Conservation (phyloP, 768 basidiomycete genomes). For the Suillus cothurnatus region DNA sequence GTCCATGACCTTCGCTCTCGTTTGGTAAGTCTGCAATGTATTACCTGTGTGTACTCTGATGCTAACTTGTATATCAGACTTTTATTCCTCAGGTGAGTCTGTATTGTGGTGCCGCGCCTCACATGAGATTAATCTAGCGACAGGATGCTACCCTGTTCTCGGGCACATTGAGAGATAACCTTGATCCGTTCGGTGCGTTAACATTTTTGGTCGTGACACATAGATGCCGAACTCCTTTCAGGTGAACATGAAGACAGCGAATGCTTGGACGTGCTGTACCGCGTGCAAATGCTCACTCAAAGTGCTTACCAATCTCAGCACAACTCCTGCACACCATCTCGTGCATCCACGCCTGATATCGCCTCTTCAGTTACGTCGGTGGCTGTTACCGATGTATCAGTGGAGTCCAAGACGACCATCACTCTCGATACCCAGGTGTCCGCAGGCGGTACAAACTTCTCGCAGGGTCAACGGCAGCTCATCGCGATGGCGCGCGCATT, state of each 20-base stretch:
- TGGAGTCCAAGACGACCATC: constrained; percentile 56
- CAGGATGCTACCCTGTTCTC: constrained; percentile 77
- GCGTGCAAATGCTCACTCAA: constrained; percentile 75
- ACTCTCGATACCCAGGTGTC: constrained; percentile 80
- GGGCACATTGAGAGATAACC: constrained; percentile 72
- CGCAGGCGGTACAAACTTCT: constrained; percentile 88
- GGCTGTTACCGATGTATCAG: constrained; percentile 45
- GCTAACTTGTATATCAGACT: constrained; percentile 45
- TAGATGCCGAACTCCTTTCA: constrained; percentile 24
- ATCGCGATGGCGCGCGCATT: constrained; percentile 86
- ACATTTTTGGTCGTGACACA: neutral
- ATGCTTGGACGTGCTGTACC: constrained; percentile 76
- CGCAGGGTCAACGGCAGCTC: constrained; percentile 87
- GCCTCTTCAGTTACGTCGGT: constrained; percentile 45
- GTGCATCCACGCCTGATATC: constrained; percentile 44
- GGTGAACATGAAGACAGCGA: constrained; percentile 80
- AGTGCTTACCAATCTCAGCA: constrained; percentile 49
- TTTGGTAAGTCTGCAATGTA: constrained; percentile 47
- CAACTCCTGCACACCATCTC: constrained; percentile 51
- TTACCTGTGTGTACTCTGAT: constrained; percentile 8
- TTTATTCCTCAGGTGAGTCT: constrained; percentile 63
- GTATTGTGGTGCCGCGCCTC: neutral
- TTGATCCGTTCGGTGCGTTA: constrained; percentile 66
- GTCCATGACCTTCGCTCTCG: constrained; percentile 81
- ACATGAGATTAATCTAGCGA: neutral